A percentile compares a stretch with the other conserved stretches of the same genome.
Evolutionary conservation across 305 asterid genomes (phyloP).

Genomic region (Lippia alba): DNA sequence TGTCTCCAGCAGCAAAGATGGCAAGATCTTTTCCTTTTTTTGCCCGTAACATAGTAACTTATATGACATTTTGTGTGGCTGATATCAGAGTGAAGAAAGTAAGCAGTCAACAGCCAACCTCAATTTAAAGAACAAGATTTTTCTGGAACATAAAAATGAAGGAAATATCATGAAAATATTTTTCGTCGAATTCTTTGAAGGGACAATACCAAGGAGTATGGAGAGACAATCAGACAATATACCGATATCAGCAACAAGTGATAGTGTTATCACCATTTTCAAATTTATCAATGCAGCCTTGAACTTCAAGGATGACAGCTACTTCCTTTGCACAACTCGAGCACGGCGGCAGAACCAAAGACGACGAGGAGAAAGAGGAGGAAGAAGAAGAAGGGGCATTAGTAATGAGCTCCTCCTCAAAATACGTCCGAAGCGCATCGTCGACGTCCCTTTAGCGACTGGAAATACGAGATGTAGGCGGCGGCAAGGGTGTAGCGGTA

Average conservation of each 20-base stretch:
- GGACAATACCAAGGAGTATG: conserved; percentile 78
- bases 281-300: conserved; percentile 23
- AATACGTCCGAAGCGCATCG: conserved; percentile 81
- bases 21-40: conserved; percentile 85
- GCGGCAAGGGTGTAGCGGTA: conserved; percentile 89
- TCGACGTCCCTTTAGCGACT: conserved; percentile 77
- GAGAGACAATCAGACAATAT: conserved; percentile 68
- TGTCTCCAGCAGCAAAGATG: conserved; percentile 96
- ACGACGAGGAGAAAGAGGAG: conserved; percentile 73
- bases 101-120: not conserved
- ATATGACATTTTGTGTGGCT: conserved; percentile 96
- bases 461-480: conserved; percentile 84
- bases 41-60: conserved; percentile 84
- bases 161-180: conserved; percentile 2
- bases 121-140: not conserved
- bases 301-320: conserved; percentile 84
- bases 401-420: conserved; percentile 76
- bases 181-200: conserved; percentile 15
- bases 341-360: conserved; percentile 61
- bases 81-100: conserved; percentile 36
- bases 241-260: conserved; percentile 67
- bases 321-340: conserved; percentile 83
- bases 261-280: conserved; percentile 75
- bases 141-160: not conserved
- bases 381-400: conserved; percentile 57